phyloP scores from a whole-genome alignment of 2,329 filamentous ascomycete genomes.

The Ophiostoma populinum region DNA sequence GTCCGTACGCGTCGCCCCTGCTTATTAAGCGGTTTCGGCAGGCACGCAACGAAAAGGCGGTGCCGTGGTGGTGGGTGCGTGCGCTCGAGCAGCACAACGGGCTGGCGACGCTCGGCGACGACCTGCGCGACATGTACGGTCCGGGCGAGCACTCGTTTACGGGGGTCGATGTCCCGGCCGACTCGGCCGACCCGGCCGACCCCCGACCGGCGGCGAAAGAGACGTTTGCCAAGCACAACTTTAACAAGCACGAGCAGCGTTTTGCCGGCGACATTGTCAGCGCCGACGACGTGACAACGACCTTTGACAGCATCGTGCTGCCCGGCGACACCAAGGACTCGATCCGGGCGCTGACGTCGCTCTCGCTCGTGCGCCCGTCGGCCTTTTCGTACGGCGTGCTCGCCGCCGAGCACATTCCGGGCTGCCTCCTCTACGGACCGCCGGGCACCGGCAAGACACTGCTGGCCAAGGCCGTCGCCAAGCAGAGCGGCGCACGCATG shows the following conservation, averaged over 20 bases:
- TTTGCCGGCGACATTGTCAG: conserved; percentile 50
- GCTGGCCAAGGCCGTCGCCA: conserved; percentile 50
- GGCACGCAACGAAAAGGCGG: neutral
- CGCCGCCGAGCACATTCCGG: conserved; percentile 77
- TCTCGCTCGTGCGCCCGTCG: conserved; percentile 75
- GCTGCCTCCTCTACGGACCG: conserved; percentile 73
- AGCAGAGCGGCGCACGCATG: conserved; percentile 51
- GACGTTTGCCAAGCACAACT: neutral
- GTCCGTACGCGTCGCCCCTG: conserved; percentile 16
- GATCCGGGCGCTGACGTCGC: conserved; percentile 71
- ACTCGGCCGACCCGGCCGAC: too few species aligned
- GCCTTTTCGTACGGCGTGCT: conserved; percentile 95
- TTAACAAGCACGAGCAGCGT: neutral
- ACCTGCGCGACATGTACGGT: too few species aligned
- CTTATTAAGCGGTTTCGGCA: conserved; percentile 1
- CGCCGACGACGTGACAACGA: conserved; percentile 64
- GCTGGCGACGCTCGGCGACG: too few species aligned
- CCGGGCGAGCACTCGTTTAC: too few species aligned
- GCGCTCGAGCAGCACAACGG: neutral
- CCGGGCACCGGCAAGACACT: conserved; percentile 65
- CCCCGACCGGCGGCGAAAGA: neutral
- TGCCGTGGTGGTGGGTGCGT: neutral
- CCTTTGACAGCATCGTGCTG: conserved; percentile 75
- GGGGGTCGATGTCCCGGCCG: too few species aligned
- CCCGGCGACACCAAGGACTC: conserved; percentile 70